Base-by-base conservation (phyloP, 2,329 filamentous ascomycete genomes). In the Coniochaeta sp. region DNA sequence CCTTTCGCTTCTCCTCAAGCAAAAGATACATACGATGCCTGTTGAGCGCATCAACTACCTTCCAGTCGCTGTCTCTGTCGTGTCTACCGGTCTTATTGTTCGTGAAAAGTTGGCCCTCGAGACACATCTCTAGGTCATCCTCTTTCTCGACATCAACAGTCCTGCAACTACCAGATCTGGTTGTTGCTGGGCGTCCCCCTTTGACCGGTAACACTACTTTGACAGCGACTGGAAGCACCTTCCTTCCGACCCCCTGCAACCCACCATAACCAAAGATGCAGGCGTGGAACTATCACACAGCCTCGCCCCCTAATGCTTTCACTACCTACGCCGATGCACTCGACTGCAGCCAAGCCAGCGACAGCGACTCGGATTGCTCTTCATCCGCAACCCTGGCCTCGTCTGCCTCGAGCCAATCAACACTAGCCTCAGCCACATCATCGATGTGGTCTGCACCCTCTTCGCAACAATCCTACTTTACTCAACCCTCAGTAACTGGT, bases 391-490 rank as follows among this genome's bases (percentile, higher is more conserved):
- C 45, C 18, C 45, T 48, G 26, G 26, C 45, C 6, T 31, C 45
- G 2, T 24, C 45, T 48, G 45, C 45, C 16, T 48, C 45, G 45
- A 42, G 38, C 20, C 72, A 90, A 75, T 82, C 85, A 63, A 86
- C 86, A 52, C 88, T 87, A 60, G 82, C 86, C 53, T 90, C 88
- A 27, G 86, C 86, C 52, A 91, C 87, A 18, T 81, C 85, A 53
- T 94, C 89, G 30, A 77, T 90, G 61, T 94, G 89, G 77, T 94
- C 89, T 58, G 77, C 86, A 63, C 79, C 76, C 49, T 85, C 83
- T 52, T 84, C 82, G 18, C 85, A 89, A 70, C 76, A 77, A 56
- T 89, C 87, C 51, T 82, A 86, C 61, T 84, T 85, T 55, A 83
- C 84, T 35, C 83, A 82, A 51, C 68, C 79, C 57, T 85, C 85